Percentiles rank a stretch among this genome's conserved stretches.
phyloP scores from a whole-genome alignment of 1,284 basidiomycete species.

The Cryptococcus sp. region DNA sequence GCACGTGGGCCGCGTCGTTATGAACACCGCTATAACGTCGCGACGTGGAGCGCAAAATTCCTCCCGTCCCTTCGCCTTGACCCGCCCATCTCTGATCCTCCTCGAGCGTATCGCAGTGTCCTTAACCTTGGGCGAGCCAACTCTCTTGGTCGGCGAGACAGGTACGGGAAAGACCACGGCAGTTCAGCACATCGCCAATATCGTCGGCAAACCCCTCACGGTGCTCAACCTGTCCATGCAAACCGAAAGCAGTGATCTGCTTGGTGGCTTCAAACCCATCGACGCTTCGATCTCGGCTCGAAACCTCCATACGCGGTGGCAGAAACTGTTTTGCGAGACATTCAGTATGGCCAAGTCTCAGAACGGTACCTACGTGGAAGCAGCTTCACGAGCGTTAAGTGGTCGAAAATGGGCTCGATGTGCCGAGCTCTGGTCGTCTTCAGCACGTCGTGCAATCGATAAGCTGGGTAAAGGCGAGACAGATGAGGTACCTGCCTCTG shows the following conservation, averaged over 20 bases:
- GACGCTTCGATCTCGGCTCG: conserved; percentile 79
- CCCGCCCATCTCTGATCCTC: conserved; percentile 77
- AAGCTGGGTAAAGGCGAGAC: conserved; percentile 59
- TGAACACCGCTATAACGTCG: conserved; percentile 20
- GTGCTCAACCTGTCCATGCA: conserved; percentile 96
- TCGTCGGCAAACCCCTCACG: conserved; percentile 75
- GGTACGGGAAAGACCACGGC: conserved; percentile 98
- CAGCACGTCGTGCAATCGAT: conserved; percentile 54
- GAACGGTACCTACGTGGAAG: conserved; percentile 83
- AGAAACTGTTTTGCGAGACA: conserved; percentile 79
- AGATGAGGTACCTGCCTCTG: conserved; percentile 48
- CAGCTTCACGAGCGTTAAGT: conserved; percentile 77
- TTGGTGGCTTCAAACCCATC: conserved; percentile 95
- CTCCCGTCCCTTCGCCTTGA: conserved; percentile 79
- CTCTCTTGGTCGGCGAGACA: conserved; percentile 94
- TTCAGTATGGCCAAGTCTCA: conserved; percentile 77
- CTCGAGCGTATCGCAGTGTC: conserved; percentile 80
- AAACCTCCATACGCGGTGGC: conserved; percentile 73
- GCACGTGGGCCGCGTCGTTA: conserved; percentile 40
- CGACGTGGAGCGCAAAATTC: conserved; percentile 18
- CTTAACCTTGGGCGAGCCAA: conserved; percentile 74
- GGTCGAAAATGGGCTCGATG: conserved; percentile 84
- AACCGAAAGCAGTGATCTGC: conserved; percentile 89
- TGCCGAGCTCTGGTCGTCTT: conserved; percentile 70
- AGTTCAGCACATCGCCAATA: conserved; percentile 80